A percentile compares a stretch with the other conserved stretches of the same genome.
phyloP scores from a whole-genome alignment of 2,329 filamentous ascomycete species.

The Xylariaceae sp. region DNA sequence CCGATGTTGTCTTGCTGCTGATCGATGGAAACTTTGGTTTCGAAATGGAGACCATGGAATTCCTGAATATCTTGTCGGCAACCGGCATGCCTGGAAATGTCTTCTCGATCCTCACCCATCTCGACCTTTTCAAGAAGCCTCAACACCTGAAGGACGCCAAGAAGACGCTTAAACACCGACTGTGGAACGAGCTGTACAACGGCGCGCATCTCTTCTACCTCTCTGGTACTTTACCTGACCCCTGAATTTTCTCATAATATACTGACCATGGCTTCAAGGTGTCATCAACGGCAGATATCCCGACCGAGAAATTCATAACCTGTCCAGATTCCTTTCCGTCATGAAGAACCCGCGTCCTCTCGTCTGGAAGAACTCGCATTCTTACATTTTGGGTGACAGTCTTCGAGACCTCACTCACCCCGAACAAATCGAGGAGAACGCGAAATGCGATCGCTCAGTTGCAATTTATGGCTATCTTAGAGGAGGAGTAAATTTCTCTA shows the following conservation, averaged over 20 bases:
- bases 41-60: slow-evolving; percentile 99
- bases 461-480: slow-evolving; percentile 90
- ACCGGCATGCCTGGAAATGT: slow-evolving; percentile 99
- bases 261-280: slow-evolving; percentile 34
- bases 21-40: slow-evolving; percentile 99
- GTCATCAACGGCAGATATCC: slow-evolving; percentile 96
- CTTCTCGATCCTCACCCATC: slow-evolving; percentile 91
- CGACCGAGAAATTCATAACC: slow-evolving; percentile 90
- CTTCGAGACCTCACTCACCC: slow-evolving; percentile 95
- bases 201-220: slow-evolving; percentile 96
- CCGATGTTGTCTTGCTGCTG: slow-evolving; percentile 94
- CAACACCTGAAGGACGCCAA: slow-evolving; percentile 80
- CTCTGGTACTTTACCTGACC: slow-evolving; percentile 46
- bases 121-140: slow-evolving; percentile 92
- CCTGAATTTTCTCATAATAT: not conserved
- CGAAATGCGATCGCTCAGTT: slow-evolving; percentile 84
- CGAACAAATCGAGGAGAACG: slow-evolving; percentile 79
- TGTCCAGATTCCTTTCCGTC: slow-evolving; percentile 90
- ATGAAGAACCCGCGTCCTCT: slow-evolving; percentile 99
- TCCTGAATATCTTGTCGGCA: slow-evolving; percentile 85
- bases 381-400: slow-evolving; percentile 87
- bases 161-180: slow-evolving; percentile 89
- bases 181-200: slow-evolving; percentile 96
- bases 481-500: slow-evolving; percentile 89
- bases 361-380: slow-evolving; percentile 93